Percentiles rank a stretch among this genome's conserved stretches.
phyloP scores from a whole-genome alignment of 768 basidiomycete genomes.

The Porphyrellus cyaneotinctus region DNA sequence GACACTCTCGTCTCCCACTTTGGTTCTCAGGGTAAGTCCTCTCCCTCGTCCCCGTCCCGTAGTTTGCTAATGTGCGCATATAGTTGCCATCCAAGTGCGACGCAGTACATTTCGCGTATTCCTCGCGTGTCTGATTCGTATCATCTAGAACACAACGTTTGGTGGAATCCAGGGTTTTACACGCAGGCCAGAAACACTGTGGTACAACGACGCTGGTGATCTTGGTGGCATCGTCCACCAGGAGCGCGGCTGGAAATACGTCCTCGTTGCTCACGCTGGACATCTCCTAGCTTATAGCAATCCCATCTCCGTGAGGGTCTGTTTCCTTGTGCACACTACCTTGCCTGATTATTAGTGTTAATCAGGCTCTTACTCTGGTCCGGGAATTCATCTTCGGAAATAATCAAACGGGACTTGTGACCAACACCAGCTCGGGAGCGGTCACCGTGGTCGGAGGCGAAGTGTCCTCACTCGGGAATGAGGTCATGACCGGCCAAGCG shows the following conservation, averaged over 20 bases:
- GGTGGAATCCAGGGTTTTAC: conserved; percentile 75
- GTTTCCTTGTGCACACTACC: background rate
- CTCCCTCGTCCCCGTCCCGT: background rate
- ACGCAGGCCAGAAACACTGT: conserved; percentile 60
- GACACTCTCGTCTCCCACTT: conserved; percentile 60
- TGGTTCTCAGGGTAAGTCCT: conserved; percentile 53
- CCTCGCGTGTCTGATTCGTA: background rate
- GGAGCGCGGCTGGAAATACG: conserved; percentile 58
- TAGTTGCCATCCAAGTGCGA: conserved; percentile 53
- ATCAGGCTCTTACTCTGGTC: conserved; percentile 54
- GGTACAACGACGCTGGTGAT: conserved; percentile 53
- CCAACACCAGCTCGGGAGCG: conserved; percentile 21
- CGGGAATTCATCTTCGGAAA: conserved; percentile 67
- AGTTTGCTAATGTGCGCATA: conserved; percentile 5
- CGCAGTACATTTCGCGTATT: background rate
- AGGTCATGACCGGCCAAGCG: conserved; percentile 49
- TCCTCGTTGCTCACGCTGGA: conserved; percentile 36
- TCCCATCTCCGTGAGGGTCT: conserved; percentile 41
- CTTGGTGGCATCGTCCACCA: conserved; percentile 68
- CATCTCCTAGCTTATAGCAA: conserved; percentile 34
- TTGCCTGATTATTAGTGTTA: background rate
- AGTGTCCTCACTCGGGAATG: conserved; percentile 39
- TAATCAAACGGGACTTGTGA: conserved; percentile 56
- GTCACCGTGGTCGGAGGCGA: conserved; percentile 46
- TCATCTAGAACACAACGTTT: conserved; percentile 68